phyloP scores from a whole-genome alignment of 441 rosid species.

The Geranium incanum region DNA sequence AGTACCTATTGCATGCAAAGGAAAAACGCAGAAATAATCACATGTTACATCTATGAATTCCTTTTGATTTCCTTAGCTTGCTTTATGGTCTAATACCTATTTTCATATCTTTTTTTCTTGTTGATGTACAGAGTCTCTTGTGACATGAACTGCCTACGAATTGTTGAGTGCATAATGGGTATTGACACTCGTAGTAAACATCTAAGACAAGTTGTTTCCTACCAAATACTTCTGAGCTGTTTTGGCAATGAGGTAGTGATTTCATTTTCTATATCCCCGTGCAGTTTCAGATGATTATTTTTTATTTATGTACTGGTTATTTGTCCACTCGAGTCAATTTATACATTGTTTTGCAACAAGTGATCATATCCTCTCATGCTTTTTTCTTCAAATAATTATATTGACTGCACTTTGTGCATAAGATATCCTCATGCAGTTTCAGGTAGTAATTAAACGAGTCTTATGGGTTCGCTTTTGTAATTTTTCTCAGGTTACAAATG shows the following conservation, averaged over 20 bases:
- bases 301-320: not conserved
- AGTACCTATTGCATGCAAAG: not conserved
- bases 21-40: not conserved
- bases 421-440: no score
- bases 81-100: constrained; percentile 10
- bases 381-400: not conserved
- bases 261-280: not conserved
- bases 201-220: constrained; percentile 54
- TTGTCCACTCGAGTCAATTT: not conserved
- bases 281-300: not conserved
- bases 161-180: constrained; percentile 67
- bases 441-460: not conserved
- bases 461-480: constrained; percentile 14
- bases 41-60: not conserved
- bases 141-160: constrained; percentile 69
- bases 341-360: not conserved
- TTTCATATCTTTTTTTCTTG: constrained; percentile 4
- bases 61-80: constrained; percentile 5
- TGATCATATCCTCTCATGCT: not conserved
- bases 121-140: constrained; percentile 49
- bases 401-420: no score
- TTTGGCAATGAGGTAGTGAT: constrained; percentile 57
- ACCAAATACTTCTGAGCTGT: constrained; percentile 44
- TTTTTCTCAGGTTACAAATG: constrained; percentile 43
- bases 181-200: constrained; percentile 48